phyloP scores from a whole-genome alignment of 257 asterid genomes.

The Lavandula angustifolia region DNA sequence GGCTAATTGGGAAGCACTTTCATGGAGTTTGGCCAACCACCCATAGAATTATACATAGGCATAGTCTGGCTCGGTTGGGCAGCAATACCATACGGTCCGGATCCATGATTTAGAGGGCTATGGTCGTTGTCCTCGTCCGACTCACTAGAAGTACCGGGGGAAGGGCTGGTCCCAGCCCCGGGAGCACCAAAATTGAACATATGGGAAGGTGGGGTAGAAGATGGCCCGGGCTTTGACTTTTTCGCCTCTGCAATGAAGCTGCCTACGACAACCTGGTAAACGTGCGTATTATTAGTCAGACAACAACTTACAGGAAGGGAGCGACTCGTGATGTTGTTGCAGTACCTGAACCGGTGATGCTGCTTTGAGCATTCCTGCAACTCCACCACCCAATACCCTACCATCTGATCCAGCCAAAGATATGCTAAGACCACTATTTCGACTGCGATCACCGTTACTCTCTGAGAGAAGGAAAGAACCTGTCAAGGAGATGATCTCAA shows the following conservation, averaged over 20 bases:
- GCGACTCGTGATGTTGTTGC: neutral
- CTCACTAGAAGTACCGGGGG: conserved; percentile 71
- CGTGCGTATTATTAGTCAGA: neutral
- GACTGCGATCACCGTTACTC: conserved; percentile 49
- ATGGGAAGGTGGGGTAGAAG: conserved; percentile 47
- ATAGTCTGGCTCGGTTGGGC: conserved; percentile 51
- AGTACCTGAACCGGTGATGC: conserved; percentile 79
- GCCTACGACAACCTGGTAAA: conserved; percentile 71
- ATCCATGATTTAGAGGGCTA: conserved; percentile 47
- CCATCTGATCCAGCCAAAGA: conserved; percentile 89
- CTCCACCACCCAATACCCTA: conserved; percentile 88
- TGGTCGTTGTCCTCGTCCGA: conserved; percentile 65
- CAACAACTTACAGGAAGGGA: neutral
- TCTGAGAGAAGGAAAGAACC: conserved; percentile 77
- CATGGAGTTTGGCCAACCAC: conserved; percentile 57
- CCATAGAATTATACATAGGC: conserved; percentile 52
- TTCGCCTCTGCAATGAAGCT: conserved; percentile 83
- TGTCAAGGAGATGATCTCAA: conserved; percentile 73
- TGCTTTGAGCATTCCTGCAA: conserved; percentile 81
- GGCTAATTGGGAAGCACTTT: conserved; percentile 49
- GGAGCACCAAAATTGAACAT: conserved; percentile 64
- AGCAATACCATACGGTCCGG: conserved; percentile 41
- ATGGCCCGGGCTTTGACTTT: conserved; percentile 44
- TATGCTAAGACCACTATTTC: conserved; percentile 64
- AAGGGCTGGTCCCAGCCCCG: conserved; percentile 50